Evolutionary conservation across 2,329 filamentous ascomycete genomes (phyloP), one percentile per base, ranked within the genome.

Genomic region (Hymenoscyphus scutula): DNA sequence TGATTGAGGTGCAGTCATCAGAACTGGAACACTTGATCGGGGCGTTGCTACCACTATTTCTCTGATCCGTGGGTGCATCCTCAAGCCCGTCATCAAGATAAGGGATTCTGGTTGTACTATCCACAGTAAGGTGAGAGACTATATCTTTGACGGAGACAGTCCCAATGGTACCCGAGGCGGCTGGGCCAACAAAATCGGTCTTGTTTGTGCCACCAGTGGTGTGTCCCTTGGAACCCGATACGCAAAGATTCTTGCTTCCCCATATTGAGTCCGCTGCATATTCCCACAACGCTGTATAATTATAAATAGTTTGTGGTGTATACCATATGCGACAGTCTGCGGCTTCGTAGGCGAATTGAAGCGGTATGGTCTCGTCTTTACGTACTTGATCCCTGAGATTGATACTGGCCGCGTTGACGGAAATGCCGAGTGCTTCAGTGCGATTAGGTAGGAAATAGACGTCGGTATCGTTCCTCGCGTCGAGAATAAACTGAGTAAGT

Each of bases 261-360:
- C 77, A 79, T 0, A 73, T 71, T 2, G 74, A 70, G 2, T 74
- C 71, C 1, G 71, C 70, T n/a, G 76, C 77, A 48, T 73, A 75
- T 23, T 71, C 73, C 85, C 85, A 88, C 30, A 82, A 69, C 23
- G 72, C 74, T 1, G 75, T 76, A 5, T 81, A 77, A 58, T 84
- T 78, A 7, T 78, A 71, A 32, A 82, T 70, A 70, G 83, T 85
- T 2, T 77, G 72, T 19, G 77, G 70, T 4, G 84, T 84, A 63
- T 82, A 86, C 69, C 81, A 88, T 13, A 87, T 72, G 1, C 84
- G 77, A 67, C 85, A 88, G 66, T 84, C 81, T 0, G 85, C 82
- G 0, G 84, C 79, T 64, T 86, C 80, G 64, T 86, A 85, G 4
- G 81, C 72, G 69, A 88, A 88, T 67, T 89, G 85, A 23, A 82